Base-by-base conservation (phyloP, 768 basidiomycete species). In the Baorangia bicolor region DNA sequence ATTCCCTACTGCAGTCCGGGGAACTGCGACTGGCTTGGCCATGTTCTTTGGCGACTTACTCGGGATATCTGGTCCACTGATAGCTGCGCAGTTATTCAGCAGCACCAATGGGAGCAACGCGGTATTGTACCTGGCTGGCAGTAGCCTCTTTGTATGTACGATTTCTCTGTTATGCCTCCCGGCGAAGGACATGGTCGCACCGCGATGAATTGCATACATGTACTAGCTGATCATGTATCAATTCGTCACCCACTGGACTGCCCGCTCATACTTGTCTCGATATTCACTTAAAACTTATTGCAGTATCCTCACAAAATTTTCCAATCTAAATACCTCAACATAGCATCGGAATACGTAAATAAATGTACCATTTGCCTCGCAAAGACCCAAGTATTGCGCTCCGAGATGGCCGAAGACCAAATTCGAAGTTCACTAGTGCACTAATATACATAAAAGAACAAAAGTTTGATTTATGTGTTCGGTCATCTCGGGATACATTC, bases 1-100 rank as follows among this genome's bases (percentile, higher is more conserved):
- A 13, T 62, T 62, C 33, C 61, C 61, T 18, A 3, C 33, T 20
- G 51, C 61, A 13, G 52, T 62, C 7, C 51, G 61, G 33, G 61
- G 61, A 10, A 62, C 61, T 28, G 61, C 49, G 1, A 51, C 55
- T 2, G 59, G 61, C 5, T 38, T 53, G 27, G 48, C 59, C 11
- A 2, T n/a, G 3, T 61, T 49, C 18, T 48, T 40, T 30, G 59
- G 31, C n/a, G 51, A 16, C n/a, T 1, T 62, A 7, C 5, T 56
- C 33, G 55, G 33, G 2, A 53, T 61, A 3, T 43, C n/a, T 13
- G 44, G 37, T 4, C 27, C 46, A 13, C 28, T 53, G 25, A 25
- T 61, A 1, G 59, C 49, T 13, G 59, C 21, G 14, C 49, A 40
- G 10, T 21, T 62, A 2, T 57, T 62, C 20, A 30, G n/a, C 38